Evolutionary conservation across 2,329 filamentous ascomycete species (phyloP).

Genomic region (Fusarium torulosum): DNA sequence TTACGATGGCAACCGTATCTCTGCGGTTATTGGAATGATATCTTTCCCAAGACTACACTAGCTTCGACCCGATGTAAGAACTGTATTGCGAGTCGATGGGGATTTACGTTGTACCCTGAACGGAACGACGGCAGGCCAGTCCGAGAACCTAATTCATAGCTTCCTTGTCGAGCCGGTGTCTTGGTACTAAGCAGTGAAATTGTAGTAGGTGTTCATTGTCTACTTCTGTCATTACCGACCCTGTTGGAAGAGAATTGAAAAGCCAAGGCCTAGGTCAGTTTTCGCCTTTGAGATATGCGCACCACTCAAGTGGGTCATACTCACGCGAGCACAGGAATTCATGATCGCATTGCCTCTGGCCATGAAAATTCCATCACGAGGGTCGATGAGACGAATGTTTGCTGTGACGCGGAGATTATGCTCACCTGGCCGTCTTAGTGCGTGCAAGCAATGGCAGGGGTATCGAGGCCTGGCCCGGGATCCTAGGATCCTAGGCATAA

Average conservation of each 20-base stretch:
- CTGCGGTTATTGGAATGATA: background rate
- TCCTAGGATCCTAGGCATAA: slow-evolving; percentile 24
- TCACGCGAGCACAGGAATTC: slow-evolving; percentile 6
- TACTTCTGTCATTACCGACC: slow-evolving; percentile 24
- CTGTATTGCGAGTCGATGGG: background rate
- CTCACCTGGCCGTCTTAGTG: slow-evolving; percentile 31
- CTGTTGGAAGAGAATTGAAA: slow-evolving; percentile 19
- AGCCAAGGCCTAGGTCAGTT: background rate
- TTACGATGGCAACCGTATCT: background rate
- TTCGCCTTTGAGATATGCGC: background rate
- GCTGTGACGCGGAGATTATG: slow-evolving; percentile 44
- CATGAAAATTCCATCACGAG: slow-evolving; percentile 40
- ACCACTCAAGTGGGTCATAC: background rate
- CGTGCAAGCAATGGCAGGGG: slow-evolving; percentile 42
- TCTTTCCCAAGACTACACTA: background rate
- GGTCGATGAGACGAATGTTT: slow-evolving; percentile 26
- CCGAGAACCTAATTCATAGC: slow-evolving; percentile 1
- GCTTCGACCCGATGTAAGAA: background rate
- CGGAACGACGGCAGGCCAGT: background rate
- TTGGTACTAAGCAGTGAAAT: slow-evolving; percentile 2
- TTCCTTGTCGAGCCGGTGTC: slow-evolving; percentile 31
- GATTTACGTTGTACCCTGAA: no score
- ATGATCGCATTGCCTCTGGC: slow-evolving; percentile 20
- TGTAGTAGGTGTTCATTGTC: slow-evolving; percentile 23
- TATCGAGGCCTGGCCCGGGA: slow-evolving; percentile 34